Conservation (phyloP, 768 basidiomycete genomes). For the Chlorophyllum brunneum region DNA sequence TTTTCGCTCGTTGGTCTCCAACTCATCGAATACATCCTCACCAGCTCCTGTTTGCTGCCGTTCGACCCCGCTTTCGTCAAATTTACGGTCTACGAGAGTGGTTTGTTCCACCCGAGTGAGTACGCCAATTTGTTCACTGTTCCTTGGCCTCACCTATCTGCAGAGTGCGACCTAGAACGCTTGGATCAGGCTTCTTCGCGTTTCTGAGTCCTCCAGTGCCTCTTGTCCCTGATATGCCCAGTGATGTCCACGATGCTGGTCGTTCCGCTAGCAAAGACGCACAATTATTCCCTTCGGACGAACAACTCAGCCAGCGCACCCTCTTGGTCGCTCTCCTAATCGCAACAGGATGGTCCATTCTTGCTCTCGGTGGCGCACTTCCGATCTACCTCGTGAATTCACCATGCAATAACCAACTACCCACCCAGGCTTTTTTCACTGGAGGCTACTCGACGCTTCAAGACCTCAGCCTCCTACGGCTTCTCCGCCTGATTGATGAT, state of each 20-base stretch:
- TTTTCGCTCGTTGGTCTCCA: neutral
- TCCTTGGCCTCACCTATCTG: neutral
- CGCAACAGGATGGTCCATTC: constrained; percentile 60
- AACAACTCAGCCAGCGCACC: constrained; percentile 66
- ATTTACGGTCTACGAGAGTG: constrained; percentile 72
- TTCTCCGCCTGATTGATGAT: constrained; percentile 59
- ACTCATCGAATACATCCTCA: constrained; percentile 12
- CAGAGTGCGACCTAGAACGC: constrained; percentile 62
- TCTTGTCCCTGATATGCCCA: constrained; percentile 54
- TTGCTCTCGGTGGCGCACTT: constrained; percentile 67
- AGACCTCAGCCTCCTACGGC: constrained; percentile 72
- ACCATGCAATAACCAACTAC: constrained; percentile 62
- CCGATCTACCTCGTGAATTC: constrained; percentile 68
- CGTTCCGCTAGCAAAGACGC: constrained; percentile 48
- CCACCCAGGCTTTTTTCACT: constrained; percentile 37
- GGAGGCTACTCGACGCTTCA: constrained; percentile 67
- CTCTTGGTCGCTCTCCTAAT: constrained; percentile 66
- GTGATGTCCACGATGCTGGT: constrained; percentile 52
- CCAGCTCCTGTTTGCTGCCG: constrained; percentile 62
- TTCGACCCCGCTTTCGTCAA: constrained; percentile 69
- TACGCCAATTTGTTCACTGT: constrained; percentile 12
- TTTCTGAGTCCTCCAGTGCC: constrained; percentile 73
- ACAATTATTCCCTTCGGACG: constrained; percentile 67
- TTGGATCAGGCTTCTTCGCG: constrained; percentile 54
- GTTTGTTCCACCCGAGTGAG: constrained; percentile 71